Evolutionary conservation across 73 alveolate genomes (phyloP), one percentile per base, ranked within the genome.

Genomic region (Stentor roeselii): DNA sequence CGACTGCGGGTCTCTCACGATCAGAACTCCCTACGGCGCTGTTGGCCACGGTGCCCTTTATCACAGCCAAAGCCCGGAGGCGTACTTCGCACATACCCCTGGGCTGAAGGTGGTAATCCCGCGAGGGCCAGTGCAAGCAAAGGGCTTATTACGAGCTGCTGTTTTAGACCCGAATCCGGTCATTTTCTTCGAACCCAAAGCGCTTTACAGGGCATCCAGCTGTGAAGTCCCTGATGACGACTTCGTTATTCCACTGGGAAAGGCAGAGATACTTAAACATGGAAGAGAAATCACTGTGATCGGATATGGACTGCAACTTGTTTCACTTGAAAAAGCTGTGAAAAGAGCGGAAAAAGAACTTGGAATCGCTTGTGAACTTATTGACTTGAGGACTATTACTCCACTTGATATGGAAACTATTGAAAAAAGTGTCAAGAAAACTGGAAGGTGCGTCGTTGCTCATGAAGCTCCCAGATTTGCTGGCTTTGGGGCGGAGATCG

Each of bases 1-100:
- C 59, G 87, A 92, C 59, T 93, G 96, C 80, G 97, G 97, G 59
- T 75, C 90, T 35, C 86, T 92, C 40, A 89, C 95, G 14, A 42
- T 93, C 39, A 88, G 99, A 42, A 78, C 99, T n/a, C 96, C 99
- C 2, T 95, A 93, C 84, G 97, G 97, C 38, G 99, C 99, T 50
- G 99, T 95, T 31, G 99, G 98, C 6, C 99, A 95, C 91, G 99
- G 99, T 36, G 98, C 97, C 39, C 90, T 86, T 59, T 95, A 95
- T 89, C 99, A 95, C 89, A 86, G 96, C 50, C 91, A 95, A 84
- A 82, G 95, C 39, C 98, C 97, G 35, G 99, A 96, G 86, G 99
- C 94, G 15, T 94, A 92, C 84, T 95, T 94, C 86, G 98, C 98
- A 36, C 99, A 94, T 78, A 89, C 97, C 42, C 98, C 98, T 3